A percentile compares a stretch with the other conserved stretches of the same genome.
phyloP scores from a whole-genome alignment of 2,329 filamentous ascomycete species.

The Hypoxylon sp. region DNA sequence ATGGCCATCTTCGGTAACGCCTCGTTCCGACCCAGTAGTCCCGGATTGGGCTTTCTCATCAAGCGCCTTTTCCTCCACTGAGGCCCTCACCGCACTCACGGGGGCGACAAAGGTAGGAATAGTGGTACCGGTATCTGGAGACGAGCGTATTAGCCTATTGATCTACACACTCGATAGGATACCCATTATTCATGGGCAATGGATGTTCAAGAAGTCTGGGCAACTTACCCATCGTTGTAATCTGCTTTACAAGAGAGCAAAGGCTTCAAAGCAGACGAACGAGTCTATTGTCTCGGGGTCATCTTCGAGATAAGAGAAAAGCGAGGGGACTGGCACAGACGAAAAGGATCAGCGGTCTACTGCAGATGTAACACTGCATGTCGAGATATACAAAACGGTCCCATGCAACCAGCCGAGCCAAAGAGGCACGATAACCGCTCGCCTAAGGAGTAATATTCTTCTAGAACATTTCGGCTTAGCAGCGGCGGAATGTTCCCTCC shows the following conservation, averaged over 20 bases:
- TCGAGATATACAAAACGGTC: conserved; percentile 25
- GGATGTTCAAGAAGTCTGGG: background rate
- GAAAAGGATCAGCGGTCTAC: conserved; percentile 13
- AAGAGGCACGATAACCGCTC: conserved; percentile 19
- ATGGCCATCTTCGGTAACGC: conserved; percentile 47
- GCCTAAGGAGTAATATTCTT: conserved; percentile 20
- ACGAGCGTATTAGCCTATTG: conserved; percentile 21
- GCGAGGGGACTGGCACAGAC: conserved; percentile 20
- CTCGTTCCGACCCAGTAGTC: conserved; percentile 22
- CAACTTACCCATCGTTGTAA: conserved; percentile 38
- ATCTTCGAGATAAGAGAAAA: conserved; percentile 37
- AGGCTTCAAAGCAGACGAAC: conserved; percentile 27
- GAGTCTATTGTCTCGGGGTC: conserved; percentile 26
- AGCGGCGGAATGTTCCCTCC: conserved; percentile 5
- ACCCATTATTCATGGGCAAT: background rate
- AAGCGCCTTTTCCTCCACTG: conserved; percentile 44
- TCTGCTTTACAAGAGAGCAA: conserved; percentile 26
- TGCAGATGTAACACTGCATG: conserved; percentile 22
- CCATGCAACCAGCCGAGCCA: background rate
- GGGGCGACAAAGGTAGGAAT: conserved; percentile 43
- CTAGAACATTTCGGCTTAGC: conserved; percentile 41
- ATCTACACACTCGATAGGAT: background rate
- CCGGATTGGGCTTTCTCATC: conserved; percentile 40
- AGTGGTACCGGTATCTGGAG: conserved; percentile 45
- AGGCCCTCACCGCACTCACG: conserved; percentile 45